Evolutionary conservation across 2,329 filamentous ascomycete species (phyloP).

Genomic region (Alternaria rosae): DNA sequence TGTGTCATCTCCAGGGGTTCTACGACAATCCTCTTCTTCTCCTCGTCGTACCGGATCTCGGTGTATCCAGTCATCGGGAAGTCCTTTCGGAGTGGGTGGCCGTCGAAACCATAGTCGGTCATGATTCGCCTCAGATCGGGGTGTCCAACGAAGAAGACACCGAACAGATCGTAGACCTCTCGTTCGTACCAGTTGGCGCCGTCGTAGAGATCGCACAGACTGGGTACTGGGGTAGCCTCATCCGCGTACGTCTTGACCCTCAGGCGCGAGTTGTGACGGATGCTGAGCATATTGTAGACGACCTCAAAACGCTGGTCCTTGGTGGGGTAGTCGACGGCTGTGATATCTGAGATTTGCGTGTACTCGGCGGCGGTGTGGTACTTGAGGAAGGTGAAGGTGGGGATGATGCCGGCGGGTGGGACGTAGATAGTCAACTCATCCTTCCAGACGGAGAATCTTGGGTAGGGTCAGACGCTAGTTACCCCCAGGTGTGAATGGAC

Average conservation of each 20-base stretch:
- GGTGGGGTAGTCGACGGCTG: constrained; percentile 94
- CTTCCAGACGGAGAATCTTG: constrained; percentile 94
- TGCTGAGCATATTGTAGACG: constrained; percentile 95
- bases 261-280: constrained; percentile 95
- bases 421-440: constrained; percentile 97
- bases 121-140: constrained; percentile 96
- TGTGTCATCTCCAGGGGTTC: constrained; percentile 98
- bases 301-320: constrained; percentile 96
- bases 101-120: constrained; percentile 99
- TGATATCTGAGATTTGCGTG: constrained; percentile 91
- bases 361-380: constrained; percentile 97
- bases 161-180: constrained; percentile 96
- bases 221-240: constrained; percentile 91
- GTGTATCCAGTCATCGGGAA: constrained; percentile 98
- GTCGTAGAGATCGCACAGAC: constrained; percentile 84
- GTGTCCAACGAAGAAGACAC: constrained; percentile 95
- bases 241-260: constrained; percentile 99
- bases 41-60: constrained; percentile 96
- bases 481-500: constrained; percentile 8
- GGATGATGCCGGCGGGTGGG: constrained; percentile 83
- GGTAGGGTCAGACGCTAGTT: neutral
- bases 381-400: constrained; percentile 93
- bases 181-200: constrained; percentile 99
- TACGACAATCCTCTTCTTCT: constrained; percentile 99
- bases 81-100: constrained; percentile 95